phyloP scores from a whole-genome alignment of 2,329 filamentous ascomycete species.

The Elsinoe necatrix region DNA sequence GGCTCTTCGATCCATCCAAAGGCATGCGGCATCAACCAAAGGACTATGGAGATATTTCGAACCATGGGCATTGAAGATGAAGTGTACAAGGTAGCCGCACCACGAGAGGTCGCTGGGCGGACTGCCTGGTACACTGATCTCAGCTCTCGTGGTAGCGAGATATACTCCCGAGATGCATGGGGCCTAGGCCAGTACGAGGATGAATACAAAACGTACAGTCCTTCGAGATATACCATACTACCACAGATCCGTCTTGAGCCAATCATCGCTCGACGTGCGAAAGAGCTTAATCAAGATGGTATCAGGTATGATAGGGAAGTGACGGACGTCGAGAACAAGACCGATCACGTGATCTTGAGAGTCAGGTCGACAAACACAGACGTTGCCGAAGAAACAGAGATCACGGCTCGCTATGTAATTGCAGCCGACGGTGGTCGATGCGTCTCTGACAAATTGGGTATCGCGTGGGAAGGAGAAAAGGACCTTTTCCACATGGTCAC shows the following conservation, averaged over 20 bases:
- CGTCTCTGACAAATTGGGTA: constrained; percentile 26
- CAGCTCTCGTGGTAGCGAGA: constrained; percentile 24
- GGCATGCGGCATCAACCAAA: constrained; percentile 26
- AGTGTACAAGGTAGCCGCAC: constrained; percentile 19
- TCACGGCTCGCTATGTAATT: constrained; percentile 26
- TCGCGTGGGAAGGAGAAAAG: constrained; percentile 26
- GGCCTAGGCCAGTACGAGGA: constrained; percentile 22
- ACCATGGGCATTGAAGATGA: constrained; percentile 25
- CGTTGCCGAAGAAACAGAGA: neutral
- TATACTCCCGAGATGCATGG: constrained; percentile 25
- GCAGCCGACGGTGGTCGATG: constrained; percentile 30
- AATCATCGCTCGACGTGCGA: constrained; percentile 26
- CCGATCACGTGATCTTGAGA: constrained; percentile 20
- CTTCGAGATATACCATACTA: constrained; percentile 26
- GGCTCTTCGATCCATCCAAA: constrained; percentile 28
- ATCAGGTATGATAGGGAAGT: constrained; percentile 27
- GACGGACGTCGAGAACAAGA: constrained; percentile 20
- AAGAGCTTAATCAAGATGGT: constrained; percentile 26
- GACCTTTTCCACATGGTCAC: constrained; percentile 31
- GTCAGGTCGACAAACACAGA: constrained; percentile 20
- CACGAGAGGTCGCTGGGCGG: constrained; percentile 21
- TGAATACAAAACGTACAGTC: constrained; percentile 22
- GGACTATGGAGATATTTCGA: constrained; percentile 25
- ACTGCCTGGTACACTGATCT: constrained; percentile 29
- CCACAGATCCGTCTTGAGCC: constrained; percentile 34